phyloP scores from a whole-genome alignment of 2,329 filamentous ascomycete species.

The Huntiella decipiens region DNA sequence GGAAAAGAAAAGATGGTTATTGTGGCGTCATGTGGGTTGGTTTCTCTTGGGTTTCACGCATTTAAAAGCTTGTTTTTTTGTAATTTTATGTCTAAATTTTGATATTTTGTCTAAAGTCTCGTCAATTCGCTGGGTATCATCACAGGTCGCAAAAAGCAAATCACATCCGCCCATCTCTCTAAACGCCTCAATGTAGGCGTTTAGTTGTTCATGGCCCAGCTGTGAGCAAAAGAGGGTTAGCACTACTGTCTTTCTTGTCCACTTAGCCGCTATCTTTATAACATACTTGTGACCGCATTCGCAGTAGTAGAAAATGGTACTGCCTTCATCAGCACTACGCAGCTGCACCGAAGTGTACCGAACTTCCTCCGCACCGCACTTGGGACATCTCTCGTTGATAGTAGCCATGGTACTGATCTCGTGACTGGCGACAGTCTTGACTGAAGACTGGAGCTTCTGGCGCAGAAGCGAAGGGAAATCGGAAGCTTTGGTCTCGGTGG shows the following conservation, averaged over 20 bases:
- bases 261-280: constrained; percentile 1
- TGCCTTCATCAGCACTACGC: constrained; percentile 85
- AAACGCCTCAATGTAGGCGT: not conserved
- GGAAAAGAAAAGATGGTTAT: not conserved
- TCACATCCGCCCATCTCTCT: not conserved
- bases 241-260: constrained; percentile 13
- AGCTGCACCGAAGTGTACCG: constrained; percentile 72
- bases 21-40: constrained; percentile 4
- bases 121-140: constrained; percentile 12
- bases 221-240: constrained; percentile 13
- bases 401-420: constrained; percentile 56
- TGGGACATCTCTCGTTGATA: constrained; percentile 52
- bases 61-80: constrained; percentile 8
- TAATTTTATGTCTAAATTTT: constrained; percentile 2
- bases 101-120: constrained; percentile 10
- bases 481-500: constrained; percentile 69
- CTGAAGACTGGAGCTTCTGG: constrained; percentile 63
- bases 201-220: constrained; percentile 43
- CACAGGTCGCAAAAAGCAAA: constrained; percentile 9
- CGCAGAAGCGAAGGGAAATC: constrained; percentile 83
- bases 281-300: constrained; percentile 69
- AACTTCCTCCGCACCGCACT: constrained; percentile 68
- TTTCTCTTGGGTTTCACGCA: not conserved
- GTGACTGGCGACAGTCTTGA: constrained; percentile 62
- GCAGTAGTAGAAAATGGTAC: constrained; percentile 78